Base-by-base conservation (phyloP, 1,284 basidiomycete genomes). In the Cutaneotrichosporon cyanovorans region DNA sequence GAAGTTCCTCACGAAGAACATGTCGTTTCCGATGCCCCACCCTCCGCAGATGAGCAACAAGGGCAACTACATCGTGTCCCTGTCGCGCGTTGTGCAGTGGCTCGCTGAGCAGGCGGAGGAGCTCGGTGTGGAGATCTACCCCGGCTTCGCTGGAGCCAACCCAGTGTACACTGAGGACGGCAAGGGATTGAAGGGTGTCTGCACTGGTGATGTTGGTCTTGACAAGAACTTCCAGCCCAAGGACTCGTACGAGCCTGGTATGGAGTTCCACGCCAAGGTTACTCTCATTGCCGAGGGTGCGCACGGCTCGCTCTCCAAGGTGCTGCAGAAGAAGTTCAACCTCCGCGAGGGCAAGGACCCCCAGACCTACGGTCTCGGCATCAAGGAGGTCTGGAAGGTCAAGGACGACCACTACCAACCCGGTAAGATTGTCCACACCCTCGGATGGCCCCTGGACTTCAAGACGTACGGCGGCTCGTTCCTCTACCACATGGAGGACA, bases 331-430 rank as follows among this genome's bases (percentile, higher is more conserved):
- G 42, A 80, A 82, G 63, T 92, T 93, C 71, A 76, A 83, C 45
- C 76, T 97, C 28, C 77, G 90, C 20, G 81, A 87, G 39, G 78
- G 82, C 31, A 73, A 73, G 14, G 87, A 97, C 69, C 85, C 87
- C 3, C 95, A 98, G 74, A 98, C 93, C 2, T 98, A 97, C 64
- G 93, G 87, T 0, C 82, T 98, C 48, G 93, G 95, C 9, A 75
- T 98, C 59, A 98, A 99, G 76, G 93, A 98, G 72, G 91, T 98
- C 4, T 98, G 93, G 95, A 80, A 86, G 42, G 83, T 98, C 15
- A 82, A 82, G 53, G 79, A 81, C 19, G 78, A 79, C 54, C 80
- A 84, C 58, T 81, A 95, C 70, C 69, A 80, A 48, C 81, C 89
- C 0, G 93, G 95, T 16, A 80, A 88, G 61, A 83, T 96, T 16